These are phyloP conservation scores for Lactarius quietus DNA, from an alignment of 768 basidiomycete species.

Conservation along the genomic window DNA sequence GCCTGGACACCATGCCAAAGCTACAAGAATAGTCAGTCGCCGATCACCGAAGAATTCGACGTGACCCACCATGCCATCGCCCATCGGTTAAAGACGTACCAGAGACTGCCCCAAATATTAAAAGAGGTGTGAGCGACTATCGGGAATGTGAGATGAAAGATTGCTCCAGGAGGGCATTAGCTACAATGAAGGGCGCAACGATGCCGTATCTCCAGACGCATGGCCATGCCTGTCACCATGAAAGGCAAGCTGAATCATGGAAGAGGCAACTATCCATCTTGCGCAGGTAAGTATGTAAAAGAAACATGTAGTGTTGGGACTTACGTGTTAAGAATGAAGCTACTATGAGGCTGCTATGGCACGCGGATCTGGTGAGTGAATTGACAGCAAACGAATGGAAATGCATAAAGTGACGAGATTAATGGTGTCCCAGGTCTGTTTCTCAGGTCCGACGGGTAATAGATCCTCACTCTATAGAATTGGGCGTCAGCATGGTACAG, in stretches of 20 bases:
- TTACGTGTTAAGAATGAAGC: slow-evolving; percentile 75
- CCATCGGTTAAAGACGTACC: slow-evolving; percentile 75
- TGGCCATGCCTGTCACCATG: slow-evolving; percentile 86
- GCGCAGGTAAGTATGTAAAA: neutral
- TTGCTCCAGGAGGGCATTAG: slow-evolving; percentile 75
- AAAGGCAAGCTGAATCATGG: slow-evolving; percentile 67
- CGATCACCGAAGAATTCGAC: slow-evolving; percentile 4
- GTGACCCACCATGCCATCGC: slow-evolving; percentile 63
- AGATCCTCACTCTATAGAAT: slow-evolving; percentile 63
- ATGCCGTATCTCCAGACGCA: slow-evolving; percentile 55
- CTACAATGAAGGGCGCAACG: slow-evolving; percentile 61
- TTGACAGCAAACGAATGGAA: slow-evolving; percentile 2
- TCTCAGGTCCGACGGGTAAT: slow-evolving; percentile 57
- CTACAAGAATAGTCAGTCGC: slow-evolving; percentile 32
- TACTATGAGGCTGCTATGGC: slow-evolving; percentile 70
- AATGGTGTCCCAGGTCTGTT: slow-evolving; percentile 61
- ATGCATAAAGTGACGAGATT: slow-evolving; percentile 66
- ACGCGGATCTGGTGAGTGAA: slow-evolving; percentile 14
- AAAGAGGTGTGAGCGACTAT: slow-evolving; percentile 73
- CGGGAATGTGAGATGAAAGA: slow-evolving; percentile 76
- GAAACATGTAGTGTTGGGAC: slow-evolving; percentile 27
- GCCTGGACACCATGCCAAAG: slow-evolving; percentile 78
- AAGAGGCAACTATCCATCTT: slow-evolving; percentile 78
- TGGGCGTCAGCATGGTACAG: neutral
- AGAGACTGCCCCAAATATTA: slow-evolving; percentile 72